These are phyloP conservation scores for Rhytidhysteron rufulum DNA, from an alignment of 2,329 filamentous ascomycete genomes.

Conservation along the genomic window DNA sequence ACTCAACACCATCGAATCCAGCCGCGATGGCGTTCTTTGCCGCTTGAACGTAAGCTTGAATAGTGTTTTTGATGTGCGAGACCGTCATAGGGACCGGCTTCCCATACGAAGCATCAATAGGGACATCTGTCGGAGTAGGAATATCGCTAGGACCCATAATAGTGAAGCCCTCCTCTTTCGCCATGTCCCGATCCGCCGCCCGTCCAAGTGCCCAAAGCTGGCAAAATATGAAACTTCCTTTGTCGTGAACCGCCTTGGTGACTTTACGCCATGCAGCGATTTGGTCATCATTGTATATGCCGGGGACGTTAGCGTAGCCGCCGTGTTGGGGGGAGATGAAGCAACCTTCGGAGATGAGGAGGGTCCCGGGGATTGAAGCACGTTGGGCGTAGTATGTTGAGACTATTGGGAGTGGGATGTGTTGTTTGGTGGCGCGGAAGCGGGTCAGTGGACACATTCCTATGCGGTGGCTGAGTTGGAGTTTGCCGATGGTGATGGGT, in stretches of 20 bases:
- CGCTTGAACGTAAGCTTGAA: constrained; percentile 34
- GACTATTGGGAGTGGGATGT: constrained; percentile 38
- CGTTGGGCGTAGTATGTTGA: constrained; percentile 52
- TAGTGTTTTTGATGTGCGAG: constrained; percentile 30
- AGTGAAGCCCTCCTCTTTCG: constrained; percentile 22
- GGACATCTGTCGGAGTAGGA: too few relatives aligned
- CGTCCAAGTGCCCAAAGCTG: constrained; percentile 61
- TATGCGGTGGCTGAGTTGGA: constrained; percentile 26
- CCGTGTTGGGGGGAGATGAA: constrained; percentile 45
- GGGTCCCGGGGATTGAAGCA: constrained; percentile 47
- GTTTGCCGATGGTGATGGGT: constrained; percentile 26
- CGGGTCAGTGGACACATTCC: constrained; percentile 34
- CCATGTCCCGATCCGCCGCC: constrained; percentile 37
- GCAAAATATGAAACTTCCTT: constrained; percentile 54
- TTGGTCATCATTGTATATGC: constrained; percentile 52
- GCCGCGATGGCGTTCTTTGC: constrained; percentile 45
- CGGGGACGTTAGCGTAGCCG: constrained; percentile 49
- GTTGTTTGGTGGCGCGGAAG: constrained; percentile 41
- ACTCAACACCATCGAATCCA: constrained; percentile 59
- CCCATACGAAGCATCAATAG: constrained; percentile 17
- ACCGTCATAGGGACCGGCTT: constrained; percentile 29
- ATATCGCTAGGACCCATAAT: constrained; percentile 28
- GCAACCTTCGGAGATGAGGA: constrained; percentile 57
- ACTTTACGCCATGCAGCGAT: constrained; percentile 55
- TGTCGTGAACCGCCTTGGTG: constrained; percentile 57